These are phyloP conservation scores for Phytopythium litorale DNA, from an alignment of 352 stramenopile genomes.

Conservation along the genomic window DNA sequence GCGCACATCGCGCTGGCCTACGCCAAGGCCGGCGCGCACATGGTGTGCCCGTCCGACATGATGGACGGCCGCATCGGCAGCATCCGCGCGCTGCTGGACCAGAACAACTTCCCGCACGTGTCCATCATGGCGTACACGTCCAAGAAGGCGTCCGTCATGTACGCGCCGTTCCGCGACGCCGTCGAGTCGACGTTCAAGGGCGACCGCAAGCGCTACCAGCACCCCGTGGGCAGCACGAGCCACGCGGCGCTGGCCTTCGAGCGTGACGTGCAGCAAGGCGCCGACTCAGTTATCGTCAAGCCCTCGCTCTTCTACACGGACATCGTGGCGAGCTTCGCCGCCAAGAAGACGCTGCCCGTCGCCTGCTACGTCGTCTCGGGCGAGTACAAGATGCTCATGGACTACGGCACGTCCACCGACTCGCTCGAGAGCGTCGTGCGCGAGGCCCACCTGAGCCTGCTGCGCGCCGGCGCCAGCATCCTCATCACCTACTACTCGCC, in stretches of 20 bases:
- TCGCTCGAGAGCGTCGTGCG: conserved; percentile 84
- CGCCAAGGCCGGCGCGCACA: conserved; percentile 95
- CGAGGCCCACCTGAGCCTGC: conserved; percentile 72
- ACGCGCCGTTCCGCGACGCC: conserved; percentile 96
- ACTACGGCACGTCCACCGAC: conserved; percentile 81
- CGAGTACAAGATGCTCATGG: conserved; percentile 99
- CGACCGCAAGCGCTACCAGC: conserved; percentile 97
- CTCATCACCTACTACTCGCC: conserved; percentile 98
- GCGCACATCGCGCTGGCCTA: conserved; percentile 94
- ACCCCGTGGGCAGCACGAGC: conserved; percentile 79
- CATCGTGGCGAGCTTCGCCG: conserved; percentile 93
- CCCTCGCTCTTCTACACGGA: conserved; percentile 98
- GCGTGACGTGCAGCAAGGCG: conserved; percentile 86
- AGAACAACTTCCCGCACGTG: conserved; percentile 96
- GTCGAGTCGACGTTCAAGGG: conserved; percentile 96
- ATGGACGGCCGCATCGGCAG: conserved; percentile 97
- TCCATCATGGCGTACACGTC: conserved; percentile 99
- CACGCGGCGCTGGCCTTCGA: conserved; percentile 78
- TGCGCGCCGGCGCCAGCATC: conserved; percentile 94
- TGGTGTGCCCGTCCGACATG: conserved; percentile 96
- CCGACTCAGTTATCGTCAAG: conserved; percentile 99
- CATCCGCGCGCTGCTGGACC: conserved; percentile 94
- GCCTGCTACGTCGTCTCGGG: conserved; percentile 98
- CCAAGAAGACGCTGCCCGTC: conserved; percentile 92
- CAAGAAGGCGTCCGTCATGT: conserved; percentile 97